A percentile compares a stretch with the other conserved stretches of the same genome.
Evolutionary conservation across 495 filamentous ascomycete species (phyloP).

Genomic region (Xylaria venustula): DNA sequence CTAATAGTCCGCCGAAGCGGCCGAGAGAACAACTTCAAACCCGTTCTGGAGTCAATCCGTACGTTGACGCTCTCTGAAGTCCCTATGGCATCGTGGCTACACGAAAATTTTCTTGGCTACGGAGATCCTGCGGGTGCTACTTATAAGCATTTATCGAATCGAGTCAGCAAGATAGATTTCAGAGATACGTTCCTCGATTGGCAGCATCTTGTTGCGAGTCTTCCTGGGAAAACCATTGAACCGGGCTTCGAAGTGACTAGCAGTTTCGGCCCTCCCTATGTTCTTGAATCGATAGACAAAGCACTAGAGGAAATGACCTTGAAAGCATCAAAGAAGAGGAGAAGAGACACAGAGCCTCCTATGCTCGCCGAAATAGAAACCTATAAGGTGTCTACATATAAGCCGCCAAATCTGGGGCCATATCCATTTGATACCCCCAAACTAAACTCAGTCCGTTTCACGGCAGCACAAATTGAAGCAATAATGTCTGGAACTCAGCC

Average conservation of each 20-base stretch:
- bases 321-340: constrained; percentile 75
- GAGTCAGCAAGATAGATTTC: constrained; percentile 76
- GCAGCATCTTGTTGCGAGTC: constrained; percentile 86
- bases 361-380: constrained; percentile 59
- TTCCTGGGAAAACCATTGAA: constrained; percentile 81
- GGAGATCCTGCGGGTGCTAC: constrained; percentile 86
- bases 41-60: constrained; percentile 86
- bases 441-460: constrained; percentile 82
- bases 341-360: constrained; percentile 66
- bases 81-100: constrained; percentile 85
- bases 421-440: constrained; percentile 88
- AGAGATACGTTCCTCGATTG: constrained; percentile 94
- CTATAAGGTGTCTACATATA: constrained; percentile 85
- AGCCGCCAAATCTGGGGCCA: constrained; percentile 84
- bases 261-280: constrained; percentile 84
- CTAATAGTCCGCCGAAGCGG: constrained; percentile 80
- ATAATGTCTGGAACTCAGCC: constrained; percentile 94
- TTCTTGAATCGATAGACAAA: constrained; percentile 64
- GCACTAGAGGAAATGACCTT: constrained; percentile 40
- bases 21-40: constrained; percentile 96
- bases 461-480: constrained; percentile 85
- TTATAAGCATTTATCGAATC: constrained; percentile 79
- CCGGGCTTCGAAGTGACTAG: constrained; percentile 65
- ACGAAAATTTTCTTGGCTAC: constrained; percentile 95
- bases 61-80: constrained; percentile 83